A percentile compares a stretch with the other conserved stretches of the same genome.
Evolutionary conservation across 768 basidiomycete species (phyloP).

Genomic region (Pleurotus tuoliensis): DNA sequence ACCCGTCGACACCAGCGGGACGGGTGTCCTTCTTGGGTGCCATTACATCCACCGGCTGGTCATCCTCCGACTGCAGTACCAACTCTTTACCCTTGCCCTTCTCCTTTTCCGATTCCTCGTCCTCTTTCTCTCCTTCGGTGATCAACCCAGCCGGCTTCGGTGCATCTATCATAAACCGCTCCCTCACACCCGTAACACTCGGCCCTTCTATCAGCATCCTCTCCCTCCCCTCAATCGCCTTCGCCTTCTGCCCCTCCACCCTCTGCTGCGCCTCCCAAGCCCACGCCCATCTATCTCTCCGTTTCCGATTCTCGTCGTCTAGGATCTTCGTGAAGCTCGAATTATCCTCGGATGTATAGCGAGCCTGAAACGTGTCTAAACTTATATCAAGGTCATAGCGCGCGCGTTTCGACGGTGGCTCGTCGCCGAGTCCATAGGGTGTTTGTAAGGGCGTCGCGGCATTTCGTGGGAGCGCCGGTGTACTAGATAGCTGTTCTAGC

Average conservation of each 20-base stretch:
- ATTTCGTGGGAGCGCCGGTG: conserved; percentile 37
- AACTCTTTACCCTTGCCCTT: conserved; percentile 18
- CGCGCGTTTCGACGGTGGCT: conserved; percentile 49
- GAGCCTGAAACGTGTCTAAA: conserved; percentile 85
- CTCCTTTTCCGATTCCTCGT: conserved; percentile 17
- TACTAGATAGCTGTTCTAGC: conserved; percentile 57
- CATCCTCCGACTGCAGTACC: conserved; percentile 22
- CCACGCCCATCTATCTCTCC: conserved; percentile 84
- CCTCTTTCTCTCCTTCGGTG: conserved; percentile 25
- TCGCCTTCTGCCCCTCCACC: conserved; percentile 64
- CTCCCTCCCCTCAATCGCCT: conserved; percentile 66
- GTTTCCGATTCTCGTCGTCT: conserved; percentile 79
- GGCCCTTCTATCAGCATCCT: conserved; percentile 70
- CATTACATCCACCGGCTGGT: conserved; percentile 60
- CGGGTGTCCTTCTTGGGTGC: conserved; percentile 74
- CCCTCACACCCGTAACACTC: conserved; percentile 57
- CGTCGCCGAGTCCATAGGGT: conserved; percentile 45
- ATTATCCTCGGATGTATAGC: conserved; percentile 96
- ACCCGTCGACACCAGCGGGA: conserved; percentile 69
- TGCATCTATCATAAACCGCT: conserved; percentile 61
- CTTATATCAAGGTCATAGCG: conserved; percentile 60
- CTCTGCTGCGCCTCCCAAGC: conserved; percentile 89
- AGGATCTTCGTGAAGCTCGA: conserved; percentile 93
- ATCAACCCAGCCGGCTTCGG: conserved; percentile 56
- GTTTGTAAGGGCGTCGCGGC: conserved; percentile 56